Conservation (phyloP, 163 green algal species). For the Scenedesmus sp. region DNA sequence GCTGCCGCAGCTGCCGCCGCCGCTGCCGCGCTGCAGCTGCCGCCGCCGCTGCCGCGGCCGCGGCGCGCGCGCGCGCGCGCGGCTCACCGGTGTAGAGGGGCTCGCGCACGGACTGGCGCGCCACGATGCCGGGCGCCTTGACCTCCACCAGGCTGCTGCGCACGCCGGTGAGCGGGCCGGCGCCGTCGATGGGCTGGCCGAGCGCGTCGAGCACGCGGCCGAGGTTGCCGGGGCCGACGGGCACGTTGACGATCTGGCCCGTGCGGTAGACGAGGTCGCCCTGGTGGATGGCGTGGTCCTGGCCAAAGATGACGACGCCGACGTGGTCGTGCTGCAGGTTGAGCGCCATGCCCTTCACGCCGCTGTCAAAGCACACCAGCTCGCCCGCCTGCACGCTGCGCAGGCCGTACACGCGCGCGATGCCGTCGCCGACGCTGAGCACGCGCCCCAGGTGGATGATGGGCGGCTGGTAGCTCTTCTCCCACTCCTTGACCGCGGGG, state of each 20-base stretch:
- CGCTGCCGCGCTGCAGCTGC: too few relatives aligned
- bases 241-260: constrained; percentile 91
- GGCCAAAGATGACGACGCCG: constrained; percentile 90
- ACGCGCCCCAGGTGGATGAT: constrained; percentile 79
- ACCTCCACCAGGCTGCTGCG: constrained; percentile 75
- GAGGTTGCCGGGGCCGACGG: constrained; percentile 82
- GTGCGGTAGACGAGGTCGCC: constrained; percentile 92
- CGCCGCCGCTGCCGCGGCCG: too few relatives aligned
- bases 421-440: constrained; percentile 89
- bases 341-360: constrained; percentile 90
- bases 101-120: constrained; percentile 87
- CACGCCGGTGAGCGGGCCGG: constrained; percentile 79
- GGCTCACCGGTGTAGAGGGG: constrained; percentile 87
- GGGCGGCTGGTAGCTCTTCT: constrained; percentile 66
- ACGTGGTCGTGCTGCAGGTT: constrained; percentile 94
- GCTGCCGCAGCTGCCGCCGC: too few relatives aligned
- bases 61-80: background rate
- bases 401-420: constrained; percentile 88
- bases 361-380: constrained; percentile 88
- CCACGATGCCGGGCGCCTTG: constrained; percentile 89
- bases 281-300: constrained; percentile 76
- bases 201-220: constrained; percentile 89
- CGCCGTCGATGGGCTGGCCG: constrained; percentile 88
- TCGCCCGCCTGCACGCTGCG: constrained; percentile 89
- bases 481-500: constrained; percentile 62